Evolutionary conservation across 176 grass and related monocot species (phyloP).

Genomic region (Aegilops tauschii): DNA sequence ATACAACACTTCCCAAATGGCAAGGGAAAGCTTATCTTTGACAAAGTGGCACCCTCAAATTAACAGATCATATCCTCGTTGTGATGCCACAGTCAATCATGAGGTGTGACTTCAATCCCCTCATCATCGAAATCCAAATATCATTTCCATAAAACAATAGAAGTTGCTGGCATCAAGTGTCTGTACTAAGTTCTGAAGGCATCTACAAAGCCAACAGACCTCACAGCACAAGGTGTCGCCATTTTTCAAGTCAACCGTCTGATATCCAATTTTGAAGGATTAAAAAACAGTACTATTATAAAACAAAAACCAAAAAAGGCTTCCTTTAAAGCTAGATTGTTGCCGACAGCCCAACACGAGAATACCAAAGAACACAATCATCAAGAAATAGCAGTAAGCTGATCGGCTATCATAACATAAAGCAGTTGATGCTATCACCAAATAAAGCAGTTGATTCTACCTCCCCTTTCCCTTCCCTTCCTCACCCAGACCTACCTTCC

Average conservation of each 20-base stretch:
- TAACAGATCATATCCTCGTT: not conserved
- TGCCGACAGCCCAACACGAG: not conserved
- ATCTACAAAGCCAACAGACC: conserved; percentile 3
- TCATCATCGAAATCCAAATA: not conserved
- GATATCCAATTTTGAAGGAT: not conserved
- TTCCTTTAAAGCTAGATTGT: not conserved
- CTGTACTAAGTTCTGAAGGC: not conserved
- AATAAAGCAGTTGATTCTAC: no score
- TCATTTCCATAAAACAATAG: not conserved
- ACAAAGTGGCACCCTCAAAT: not conserved
- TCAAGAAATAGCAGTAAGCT: not conserved
- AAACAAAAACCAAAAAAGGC: not conserved
- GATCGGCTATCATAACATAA: not conserved
- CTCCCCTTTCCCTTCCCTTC: conserved; percentile 49
- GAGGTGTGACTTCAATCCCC: not conserved
- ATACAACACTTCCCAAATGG: not conserved
- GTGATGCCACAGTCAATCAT: not conserved
- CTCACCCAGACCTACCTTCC: conserved; percentile 38
- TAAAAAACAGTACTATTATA: not conserved
- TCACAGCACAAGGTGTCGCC: not conserved
- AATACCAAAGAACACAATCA: not conserved
- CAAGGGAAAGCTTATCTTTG: not conserved
- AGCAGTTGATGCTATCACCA: not conserved
- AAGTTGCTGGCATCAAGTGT: not conserved
- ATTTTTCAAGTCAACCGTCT: not conserved